Evolutionary conservation across 2,329 filamentous ascomycete species (phyloP).

Genomic region (Coniochaeta pulveracea): DNA sequence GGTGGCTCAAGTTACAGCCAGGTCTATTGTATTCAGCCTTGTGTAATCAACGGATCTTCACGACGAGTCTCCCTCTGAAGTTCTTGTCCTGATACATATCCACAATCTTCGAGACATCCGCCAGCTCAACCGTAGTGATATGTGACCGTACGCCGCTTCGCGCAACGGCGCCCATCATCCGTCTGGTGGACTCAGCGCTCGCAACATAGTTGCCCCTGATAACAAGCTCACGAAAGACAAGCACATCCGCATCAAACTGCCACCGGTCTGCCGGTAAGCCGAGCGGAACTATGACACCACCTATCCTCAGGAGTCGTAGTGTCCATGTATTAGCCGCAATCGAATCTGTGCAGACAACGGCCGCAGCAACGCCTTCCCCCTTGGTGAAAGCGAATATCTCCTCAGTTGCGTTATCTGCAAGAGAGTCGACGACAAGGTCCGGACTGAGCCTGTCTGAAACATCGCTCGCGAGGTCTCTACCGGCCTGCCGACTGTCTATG

Average conservation of each 20-base stretch:
- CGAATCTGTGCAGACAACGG: constrained; percentile 20
- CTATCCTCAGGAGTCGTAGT: constrained; percentile 15
- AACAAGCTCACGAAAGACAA: constrained; percentile 19
- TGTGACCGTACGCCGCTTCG: constrained; percentile 14
- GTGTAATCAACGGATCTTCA: constrained; percentile 10
- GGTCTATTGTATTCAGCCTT: too few relatives aligned
- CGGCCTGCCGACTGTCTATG: constrained; percentile 20
- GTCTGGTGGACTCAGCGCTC: constrained; percentile 14
- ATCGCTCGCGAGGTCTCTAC: constrained; percentile 16
- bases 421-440: constrained; percentile 17
- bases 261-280: constrained; percentile 19
- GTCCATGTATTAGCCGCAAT: constrained; percentile 19
- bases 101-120: constrained; percentile 15
- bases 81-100: constrained; percentile 15
- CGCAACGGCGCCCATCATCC: constrained; percentile 20
- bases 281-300: constrained; percentile 17
- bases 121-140: constrained; percentile 16
- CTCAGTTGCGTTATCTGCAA: constrained; percentile 7
- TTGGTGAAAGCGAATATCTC: constrained; percentile 16
- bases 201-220: constrained; percentile 21
- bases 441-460: constrained; percentile 14
- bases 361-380: constrained; percentile 19
- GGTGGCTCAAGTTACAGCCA: too few relatives aligned
- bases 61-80: constrained; percentile 19
- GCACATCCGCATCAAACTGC: constrained; percentile 18